Evolutionary conservation across 495 filamentous ascomycete genomes (phyloP).

Genomic region (Penicillium nucicola): DNA sequence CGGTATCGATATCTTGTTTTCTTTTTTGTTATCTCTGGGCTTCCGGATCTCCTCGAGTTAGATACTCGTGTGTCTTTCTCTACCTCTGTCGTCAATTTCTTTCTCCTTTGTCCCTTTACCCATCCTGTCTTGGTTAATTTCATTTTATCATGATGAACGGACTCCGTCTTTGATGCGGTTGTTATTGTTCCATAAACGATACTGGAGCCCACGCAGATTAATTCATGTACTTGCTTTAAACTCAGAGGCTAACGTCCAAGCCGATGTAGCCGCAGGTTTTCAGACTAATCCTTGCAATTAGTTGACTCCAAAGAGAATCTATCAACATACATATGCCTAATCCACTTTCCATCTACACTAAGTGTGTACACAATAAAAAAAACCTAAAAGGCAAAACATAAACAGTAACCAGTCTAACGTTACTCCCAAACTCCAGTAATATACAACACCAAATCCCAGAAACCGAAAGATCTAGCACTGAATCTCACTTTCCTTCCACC

Average conservation of each 20-base stretch:
- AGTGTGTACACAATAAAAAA: background rate
- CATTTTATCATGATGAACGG: conserved; percentile 27
- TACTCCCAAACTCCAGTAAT: background rate
- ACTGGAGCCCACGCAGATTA: conserved; percentile 10
- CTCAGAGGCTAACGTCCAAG: background rate
- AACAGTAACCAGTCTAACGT: background rate
- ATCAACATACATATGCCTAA: too few relatives aligned
- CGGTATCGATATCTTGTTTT: conserved; percentile 21
- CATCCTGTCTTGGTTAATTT: conserved; percentile 27
- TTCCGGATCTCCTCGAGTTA: conserved; percentile 1
- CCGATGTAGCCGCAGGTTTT: background rate
- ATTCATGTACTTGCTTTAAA: conserved; percentile 8
- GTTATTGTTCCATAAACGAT: conserved; percentile 20
- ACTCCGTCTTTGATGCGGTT: conserved; percentile 18
- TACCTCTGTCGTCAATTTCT: conserved; percentile 13
- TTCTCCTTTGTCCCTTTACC: conserved; percentile 18
- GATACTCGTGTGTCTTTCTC: conserved; percentile 2
- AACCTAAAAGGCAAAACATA: background rate
- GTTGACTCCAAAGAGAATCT: background rate
- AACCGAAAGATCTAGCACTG: conserved; percentile 24
- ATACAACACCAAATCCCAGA: background rate
- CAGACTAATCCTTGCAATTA: background rate
- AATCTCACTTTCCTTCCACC: conserved; percentile 54
- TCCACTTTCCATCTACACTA: too few relatives aligned
- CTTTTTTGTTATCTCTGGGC: conserved; percentile 1